A percentile compares a stretch with the other conserved stretches of the same genome.
phyloP scores from a whole-genome alignment of 164 flowering plant species.

The Kalanchoe fedtschenkoi region DNA sequence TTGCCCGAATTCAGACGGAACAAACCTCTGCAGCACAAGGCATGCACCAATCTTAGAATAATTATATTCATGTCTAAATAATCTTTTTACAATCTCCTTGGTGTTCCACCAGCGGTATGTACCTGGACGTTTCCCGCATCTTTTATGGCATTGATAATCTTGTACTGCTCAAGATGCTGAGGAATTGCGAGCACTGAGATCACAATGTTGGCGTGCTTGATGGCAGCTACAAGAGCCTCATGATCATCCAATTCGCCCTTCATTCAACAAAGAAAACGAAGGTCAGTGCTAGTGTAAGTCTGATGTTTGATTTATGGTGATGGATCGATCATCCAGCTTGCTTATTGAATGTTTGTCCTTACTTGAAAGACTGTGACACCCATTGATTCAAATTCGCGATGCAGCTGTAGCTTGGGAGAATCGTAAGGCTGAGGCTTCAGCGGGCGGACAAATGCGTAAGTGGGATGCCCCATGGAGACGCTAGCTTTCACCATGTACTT shows the following conservation, averaged over 20 bases:
- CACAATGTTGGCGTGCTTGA: constrained; percentile 12
- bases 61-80: not conserved
- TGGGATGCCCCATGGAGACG: constrained; percentile 14
- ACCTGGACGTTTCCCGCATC: constrained; percentile 53
- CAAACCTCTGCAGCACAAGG: constrained; percentile 44
- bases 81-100: too few species aligned
- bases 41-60: not conserved
- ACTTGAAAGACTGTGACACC: constrained; percentile 2
- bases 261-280: not conserved
- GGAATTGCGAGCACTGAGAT: constrained; percentile 11
- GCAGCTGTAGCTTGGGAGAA: not conserved
- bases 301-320: too few species aligned
- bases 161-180: constrained; percentile 13
- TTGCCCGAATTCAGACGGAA: constrained; percentile 76
- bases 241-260: constrained; percentile 17
- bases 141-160: constrained; percentile 32
- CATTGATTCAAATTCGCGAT: not conserved
- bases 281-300: too few species aligned
- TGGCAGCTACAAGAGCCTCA: constrained; percentile 11
- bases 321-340: too few species aligned
- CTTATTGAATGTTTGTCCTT: not conserved
- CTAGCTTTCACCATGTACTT: constrained; percentile 14
- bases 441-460: constrained; percentile 6
- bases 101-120: not conserved
- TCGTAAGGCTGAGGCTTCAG: not conserved